Evolutionary conservation across 192 early-diverging fungal genomes (phyloP).

Genomic region (Anaeromyces robustus): DNA sequence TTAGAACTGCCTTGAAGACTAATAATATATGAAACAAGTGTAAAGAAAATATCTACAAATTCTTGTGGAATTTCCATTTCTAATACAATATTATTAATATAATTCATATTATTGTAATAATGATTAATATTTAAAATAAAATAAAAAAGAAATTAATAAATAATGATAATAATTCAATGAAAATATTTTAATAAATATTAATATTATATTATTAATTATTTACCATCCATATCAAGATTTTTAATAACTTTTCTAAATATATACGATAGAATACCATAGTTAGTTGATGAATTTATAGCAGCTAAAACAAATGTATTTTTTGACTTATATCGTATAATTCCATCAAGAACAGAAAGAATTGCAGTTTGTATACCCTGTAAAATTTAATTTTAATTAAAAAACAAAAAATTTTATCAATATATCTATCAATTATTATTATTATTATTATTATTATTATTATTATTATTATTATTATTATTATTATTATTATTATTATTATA

Average conservation of each 20-base stretch:
- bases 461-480: no score
- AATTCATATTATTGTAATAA: no score
- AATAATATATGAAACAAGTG: conserved; percentile 60
- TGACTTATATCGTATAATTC: conserved; percentile 58
- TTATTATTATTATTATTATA: no score
- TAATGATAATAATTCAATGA: no score
- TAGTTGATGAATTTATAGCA: conserved; percentile 79
- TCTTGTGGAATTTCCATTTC: conserved; percentile 30
- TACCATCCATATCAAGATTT: conserved; percentile 19
- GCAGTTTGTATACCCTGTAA: conserved; percentile 56
- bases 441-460: no score
- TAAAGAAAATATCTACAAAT: conserved; percentile 70
- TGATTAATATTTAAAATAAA: no score
- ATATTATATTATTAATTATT: conserved; percentile 5
- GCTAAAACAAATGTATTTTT: conserved; percentile 64
- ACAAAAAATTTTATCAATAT: background rate
- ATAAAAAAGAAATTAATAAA: no score
- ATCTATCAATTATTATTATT: no score
- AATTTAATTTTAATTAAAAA: background rate
- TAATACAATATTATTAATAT: no score
- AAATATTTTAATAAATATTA: no score
- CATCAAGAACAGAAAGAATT: conserved; percentile 68
- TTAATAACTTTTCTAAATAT: conserved; percentile 57
- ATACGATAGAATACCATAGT: conserved; percentile 79
- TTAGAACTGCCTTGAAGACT: conserved; percentile 66